A percentile compares a stretch with the other conserved stretches of the same genome.
Evolutionary conservation across 305 asterid species (phyloP).

Genomic region (Fraxinus ornus): DNA sequence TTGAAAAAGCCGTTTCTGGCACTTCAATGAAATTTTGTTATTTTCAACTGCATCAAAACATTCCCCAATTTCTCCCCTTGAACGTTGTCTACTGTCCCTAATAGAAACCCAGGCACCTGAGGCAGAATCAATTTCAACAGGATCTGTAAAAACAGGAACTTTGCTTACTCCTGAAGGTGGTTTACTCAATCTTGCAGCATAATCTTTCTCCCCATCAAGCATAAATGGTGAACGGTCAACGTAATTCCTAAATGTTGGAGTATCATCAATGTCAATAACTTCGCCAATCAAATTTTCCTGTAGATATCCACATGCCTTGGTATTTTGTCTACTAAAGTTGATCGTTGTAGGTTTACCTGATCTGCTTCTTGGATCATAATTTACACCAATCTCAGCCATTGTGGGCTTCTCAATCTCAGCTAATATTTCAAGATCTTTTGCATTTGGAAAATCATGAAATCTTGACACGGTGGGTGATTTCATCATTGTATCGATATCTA

Average conservation of each 20-base stretch:
- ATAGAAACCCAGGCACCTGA: slow-evolving; percentile 46
- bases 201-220: slow-evolving; percentile 46
- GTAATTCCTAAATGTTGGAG: slow-evolving; percentile 37
- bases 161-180: slow-evolving; percentile 40
- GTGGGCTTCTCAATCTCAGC: slow-evolving; percentile 38
- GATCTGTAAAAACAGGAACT: slow-evolving; percentile 39
- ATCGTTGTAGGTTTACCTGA: slow-evolving; percentile 31
- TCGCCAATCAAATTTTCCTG: slow-evolving; percentile 62
- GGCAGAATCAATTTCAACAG: slow-evolving; percentile 44
- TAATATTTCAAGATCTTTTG: slow-evolving; percentile 40
- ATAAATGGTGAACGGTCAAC: slow-evolving; percentile 38
- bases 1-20: slow-evolving; percentile 36
- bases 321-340: slow-evolving; percentile 31
- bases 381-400: slow-evolving; percentile 35
- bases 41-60: slow-evolving; percentile 38
- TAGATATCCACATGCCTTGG: slow-evolving; percentile 38
- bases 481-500: slow-evolving; percentile 35
- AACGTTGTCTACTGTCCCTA: slow-evolving; percentile 36
- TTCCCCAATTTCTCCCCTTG: slow-evolving; percentile 35
- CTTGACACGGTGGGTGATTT: slow-evolving; percentile 35
- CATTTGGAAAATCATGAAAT: slow-evolving; percentile 39
- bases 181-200: slow-evolving; percentile 38
- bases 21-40: slow-evolving; percentile 27
- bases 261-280: slow-evolving; percentile 59
- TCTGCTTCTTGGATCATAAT: slow-evolving; percentile 44